Conservation (phyloP, 805 yeast species). For the Starmera pachycereana region DNA sequence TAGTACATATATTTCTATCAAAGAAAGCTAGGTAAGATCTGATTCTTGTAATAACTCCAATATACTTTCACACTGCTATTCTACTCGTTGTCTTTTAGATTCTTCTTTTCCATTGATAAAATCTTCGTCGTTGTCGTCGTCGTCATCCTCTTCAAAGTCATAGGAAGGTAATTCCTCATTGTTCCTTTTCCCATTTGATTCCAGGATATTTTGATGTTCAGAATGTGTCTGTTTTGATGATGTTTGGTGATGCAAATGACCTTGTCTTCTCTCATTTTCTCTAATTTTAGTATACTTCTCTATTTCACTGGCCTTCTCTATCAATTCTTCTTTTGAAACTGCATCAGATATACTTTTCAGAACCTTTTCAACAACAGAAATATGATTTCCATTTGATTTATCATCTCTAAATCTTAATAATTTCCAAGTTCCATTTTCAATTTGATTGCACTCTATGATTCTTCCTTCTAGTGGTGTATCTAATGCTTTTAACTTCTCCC, state of each 20-base stretch:
- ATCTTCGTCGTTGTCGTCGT: conserved; percentile 9
- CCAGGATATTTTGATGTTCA: conserved; percentile 1
- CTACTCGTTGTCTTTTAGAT: not conserved
- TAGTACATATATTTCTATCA: too few relatives aligned
- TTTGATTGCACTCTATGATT: conserved; percentile 75
- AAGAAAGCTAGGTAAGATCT: too few relatives aligned
- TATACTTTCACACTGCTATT: not conserved
- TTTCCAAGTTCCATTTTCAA: conserved; percentile 58
- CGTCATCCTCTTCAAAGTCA: conserved; percentile 28
- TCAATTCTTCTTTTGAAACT: conserved; percentile 69
- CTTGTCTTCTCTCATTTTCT: conserved; percentile 19
- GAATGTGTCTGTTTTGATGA: conserved; percentile 1
- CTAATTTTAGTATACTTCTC: conserved; percentile 55
- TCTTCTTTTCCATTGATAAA: conserved; percentile 1
- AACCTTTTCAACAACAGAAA: conserved; percentile 71
- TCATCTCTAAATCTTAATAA: conserved; percentile 89
- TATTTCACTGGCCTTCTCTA: conserved; percentile 45
- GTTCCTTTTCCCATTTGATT: conserved; percentile 16
- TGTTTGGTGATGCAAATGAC: conserved; percentile 2
- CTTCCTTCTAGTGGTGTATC: conserved; percentile 84
- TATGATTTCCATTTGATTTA: conserved; percentile 79
- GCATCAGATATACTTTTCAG: conserved; percentile 79
- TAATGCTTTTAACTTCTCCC: conserved; percentile 62
- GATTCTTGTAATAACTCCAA: too few relatives aligned
- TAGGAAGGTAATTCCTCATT: conserved; percentile 25